Evolutionary conservation across 2,329 filamentous ascomycete species (phyloP).

Genomic region (Penicillium sp.): DNA sequence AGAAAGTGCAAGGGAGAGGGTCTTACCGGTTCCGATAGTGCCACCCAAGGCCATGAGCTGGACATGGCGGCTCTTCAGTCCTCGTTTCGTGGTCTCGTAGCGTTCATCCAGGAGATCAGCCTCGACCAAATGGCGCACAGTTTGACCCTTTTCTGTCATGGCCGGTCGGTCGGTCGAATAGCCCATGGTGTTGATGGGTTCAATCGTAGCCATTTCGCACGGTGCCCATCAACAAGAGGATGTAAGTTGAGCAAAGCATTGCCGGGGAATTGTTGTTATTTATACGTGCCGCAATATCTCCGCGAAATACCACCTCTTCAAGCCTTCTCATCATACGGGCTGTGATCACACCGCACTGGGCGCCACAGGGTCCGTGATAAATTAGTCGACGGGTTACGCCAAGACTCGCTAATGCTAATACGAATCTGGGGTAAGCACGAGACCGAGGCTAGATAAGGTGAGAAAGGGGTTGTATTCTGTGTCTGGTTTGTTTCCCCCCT

Average conservation of each 20-base stretch:
- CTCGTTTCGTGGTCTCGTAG: conserved; percentile 42
- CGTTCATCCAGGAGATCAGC: conserved; percentile 43
- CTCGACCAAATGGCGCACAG: conserved; percentile 31
- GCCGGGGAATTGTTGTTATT: no score
- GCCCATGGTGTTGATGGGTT: no score
- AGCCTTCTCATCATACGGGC: no score
- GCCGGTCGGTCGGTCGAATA: neutral
- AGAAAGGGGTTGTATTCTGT: neutral
- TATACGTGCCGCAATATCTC: no score
- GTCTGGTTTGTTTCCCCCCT: no score
- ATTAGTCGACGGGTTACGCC: neutral
- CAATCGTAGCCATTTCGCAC: no score
- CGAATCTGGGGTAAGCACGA: conserved; percentile 8
- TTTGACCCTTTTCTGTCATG: conserved; percentile 15
- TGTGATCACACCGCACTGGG: neutral
- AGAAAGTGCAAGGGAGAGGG: neutral
- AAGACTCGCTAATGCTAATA: neutral
- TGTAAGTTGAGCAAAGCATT: no score
- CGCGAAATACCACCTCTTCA: neutral
- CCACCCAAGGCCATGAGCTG: conserved; percentile 33
- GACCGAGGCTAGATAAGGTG: neutral
- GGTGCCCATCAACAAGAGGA: no score
- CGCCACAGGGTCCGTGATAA: conserved; percentile 7
- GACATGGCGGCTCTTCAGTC: conserved; percentile 45
- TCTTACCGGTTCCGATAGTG: conserved; percentile 53